Conservation (phyloP, 129 eudicot genomes). For the Kitagawia praeruptora region DNA sequence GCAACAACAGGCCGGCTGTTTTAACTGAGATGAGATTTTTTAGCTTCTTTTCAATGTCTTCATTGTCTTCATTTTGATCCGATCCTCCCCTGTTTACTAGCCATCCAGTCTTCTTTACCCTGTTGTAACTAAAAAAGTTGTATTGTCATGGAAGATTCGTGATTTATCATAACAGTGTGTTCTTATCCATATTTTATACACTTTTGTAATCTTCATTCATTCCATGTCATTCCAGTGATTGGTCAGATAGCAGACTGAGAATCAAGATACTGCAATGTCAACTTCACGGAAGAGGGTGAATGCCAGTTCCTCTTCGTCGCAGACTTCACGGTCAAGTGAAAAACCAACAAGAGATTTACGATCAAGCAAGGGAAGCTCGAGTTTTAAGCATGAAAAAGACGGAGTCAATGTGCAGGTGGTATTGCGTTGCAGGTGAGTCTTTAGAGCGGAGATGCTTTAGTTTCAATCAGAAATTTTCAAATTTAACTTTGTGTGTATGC, state of each 20-base stretch:
- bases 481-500: background rate
- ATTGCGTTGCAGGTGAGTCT: conserved; percentile 44
- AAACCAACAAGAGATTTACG: conserved; percentile 6
- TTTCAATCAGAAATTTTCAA: background rate
- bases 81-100: conserved; percentile 1
- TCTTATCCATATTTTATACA: background rate
- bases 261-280: conserved; percentile 6
- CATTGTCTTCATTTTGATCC: background rate
- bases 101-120: background rate
- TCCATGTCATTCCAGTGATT: background rate
- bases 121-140: background rate
- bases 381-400: conserved; percentile 34
- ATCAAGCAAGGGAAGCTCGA: conserved; percentile 20
- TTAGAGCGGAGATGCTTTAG: background rate
- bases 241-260: background rate
- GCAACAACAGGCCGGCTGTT: conserved; percentile 12
- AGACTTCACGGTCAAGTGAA: conserved; percentile 42
- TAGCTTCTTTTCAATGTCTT: conserved; percentile 6
- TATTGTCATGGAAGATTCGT: background rate
- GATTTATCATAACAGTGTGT: background rate
- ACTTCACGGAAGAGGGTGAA: conserved; percentile 27
- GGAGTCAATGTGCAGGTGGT: conserved; percentile 56
- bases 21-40: background rate
- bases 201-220: background rate
- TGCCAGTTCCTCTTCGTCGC: conserved; percentile 30